phyloP scores from a whole-genome alignment of 2,329 filamentous ascomycete genomes.

The Magnaporthiopsis rhizophila region DNA sequence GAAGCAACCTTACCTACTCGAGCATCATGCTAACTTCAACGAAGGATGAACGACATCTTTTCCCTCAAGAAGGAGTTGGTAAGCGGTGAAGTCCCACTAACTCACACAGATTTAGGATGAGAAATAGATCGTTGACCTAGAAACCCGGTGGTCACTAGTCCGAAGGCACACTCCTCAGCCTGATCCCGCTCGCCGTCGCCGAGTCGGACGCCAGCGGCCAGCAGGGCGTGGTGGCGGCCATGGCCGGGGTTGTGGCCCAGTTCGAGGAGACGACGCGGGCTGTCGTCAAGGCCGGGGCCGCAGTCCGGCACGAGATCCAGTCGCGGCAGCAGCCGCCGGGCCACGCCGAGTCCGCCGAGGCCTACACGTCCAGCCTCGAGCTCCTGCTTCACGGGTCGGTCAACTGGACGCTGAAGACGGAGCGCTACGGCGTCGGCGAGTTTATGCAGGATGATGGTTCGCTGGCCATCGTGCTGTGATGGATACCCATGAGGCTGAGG shows the following conservation, averaged over 20 bases:
- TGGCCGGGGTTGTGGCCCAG: background rate
- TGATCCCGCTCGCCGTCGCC: background rate
- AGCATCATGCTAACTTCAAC: background rate
- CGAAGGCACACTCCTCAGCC: background rate
- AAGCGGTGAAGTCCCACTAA: background rate
- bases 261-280: background rate
- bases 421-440: slow-evolving; percentile 12
- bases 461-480: slow-evolving; percentile 12
- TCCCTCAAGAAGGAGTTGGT: slow-evolving; percentile 17
- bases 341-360: background rate
- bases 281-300: background rate
- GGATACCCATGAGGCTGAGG: background rate
- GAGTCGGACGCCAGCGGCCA: background rate
- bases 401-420: slow-evolving; percentile 14
- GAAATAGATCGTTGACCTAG: no score
- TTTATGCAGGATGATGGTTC: slow-evolving; percentile 13
- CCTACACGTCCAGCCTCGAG: background rate
- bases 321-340: background rate
- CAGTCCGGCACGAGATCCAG: background rate
- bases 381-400: slow-evolving; percentile 2
- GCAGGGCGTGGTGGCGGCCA: background rate
- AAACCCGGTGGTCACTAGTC: background rate
- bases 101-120: no score
- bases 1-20: background rate
- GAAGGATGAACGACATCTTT: slow-evolving; percentile 15